Evolutionary conservation across 139 green algal species (phyloP).

Genomic region (Coelastrella sp.): DNA sequence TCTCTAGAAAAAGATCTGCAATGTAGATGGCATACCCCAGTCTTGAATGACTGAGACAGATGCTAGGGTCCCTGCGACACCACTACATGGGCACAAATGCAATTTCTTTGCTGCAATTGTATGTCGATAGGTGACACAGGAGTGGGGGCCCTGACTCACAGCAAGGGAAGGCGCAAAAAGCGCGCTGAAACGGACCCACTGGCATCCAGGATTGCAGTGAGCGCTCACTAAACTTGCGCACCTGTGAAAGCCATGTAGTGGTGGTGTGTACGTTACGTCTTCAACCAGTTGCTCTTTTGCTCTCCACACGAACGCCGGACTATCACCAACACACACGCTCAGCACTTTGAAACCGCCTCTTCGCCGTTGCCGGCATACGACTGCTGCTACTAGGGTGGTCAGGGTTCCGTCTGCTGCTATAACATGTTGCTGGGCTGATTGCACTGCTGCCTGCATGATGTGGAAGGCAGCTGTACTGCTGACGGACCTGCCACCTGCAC

Average conservation of each 20-base stretch:
- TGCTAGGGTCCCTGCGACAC: too few relatives aligned
- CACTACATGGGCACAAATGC: too few relatives aligned
- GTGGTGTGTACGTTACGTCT: conserved; percentile 45
- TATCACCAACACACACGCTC: conserved; percentile 61
- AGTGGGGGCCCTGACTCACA: too few relatives aligned
- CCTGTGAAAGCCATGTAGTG: conserved; percentile 41
- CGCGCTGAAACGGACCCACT: too few relatives aligned
- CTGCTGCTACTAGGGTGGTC: conserved; percentile 58
- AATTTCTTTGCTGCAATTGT: too few relatives aligned
- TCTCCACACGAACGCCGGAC: conserved; percentile 57
- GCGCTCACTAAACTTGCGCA: not conserved
- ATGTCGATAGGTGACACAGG: too few relatives aligned
- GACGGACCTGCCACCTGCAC: conserved; percentile 27
- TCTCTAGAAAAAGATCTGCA: too few relatives aligned
- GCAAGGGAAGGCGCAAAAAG: too few relatives aligned
- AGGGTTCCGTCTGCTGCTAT: conserved; percentile 60
- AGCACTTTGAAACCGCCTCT: not conserved
- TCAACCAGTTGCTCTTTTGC: conserved; percentile 14
- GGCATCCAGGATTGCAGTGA: too few relatives aligned
- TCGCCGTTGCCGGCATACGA: not conserved
- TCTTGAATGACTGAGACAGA: too few relatives aligned
- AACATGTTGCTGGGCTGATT: conserved; percentile 55
- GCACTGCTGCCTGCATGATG: conserved; percentile 32
- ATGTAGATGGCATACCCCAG: too few relatives aligned
- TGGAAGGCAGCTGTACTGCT: conserved; percentile 52